Base-by-base conservation (phyloP, 2,329 filamentous ascomycete genomes). In the Cytospora leucostoma region DNA sequence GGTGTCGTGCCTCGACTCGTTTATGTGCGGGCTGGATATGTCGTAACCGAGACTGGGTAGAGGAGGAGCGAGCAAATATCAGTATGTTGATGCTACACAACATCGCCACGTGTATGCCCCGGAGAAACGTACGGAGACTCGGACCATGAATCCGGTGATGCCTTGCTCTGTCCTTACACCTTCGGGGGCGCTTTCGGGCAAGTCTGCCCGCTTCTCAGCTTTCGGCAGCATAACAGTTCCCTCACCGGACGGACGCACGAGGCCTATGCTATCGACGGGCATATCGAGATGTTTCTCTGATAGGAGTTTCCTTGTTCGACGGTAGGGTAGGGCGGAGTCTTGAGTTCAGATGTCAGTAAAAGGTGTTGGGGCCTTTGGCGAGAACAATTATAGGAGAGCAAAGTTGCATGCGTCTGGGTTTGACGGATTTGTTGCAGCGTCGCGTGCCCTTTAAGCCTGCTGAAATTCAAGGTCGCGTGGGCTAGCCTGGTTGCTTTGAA, bases 31-130 rank as follows among this genome's bases (percentile, higher is more conserved):
- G 2, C 1, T 13, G 15, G 38, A 55, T 10, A 51, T 37, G 49
- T n/a, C 58, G 53, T 37, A 61, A 32, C 11, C 58, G 58, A 40
- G 15, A 21, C 58, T 61, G n/a, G 35, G 6, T 10, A 6, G 35
- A 7, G 8, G 35, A 7, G 7, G 52, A 38, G 49, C 5, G 3
- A 32, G 11, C 35, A 19, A 52, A 34, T 19, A 21, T 61, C 37
- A 61, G 38, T 35, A 6, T 15, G n/a, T 15, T 10, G 7, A 7
- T 10, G 7, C 1, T 17, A 2, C n/a, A 44, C 17, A n/a, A 21
- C 10, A 32, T 6, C 13, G 34, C n/a, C 37, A 37, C 13, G 19
- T 33, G 19, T 3, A 32, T 27, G 2, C n/a, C 13, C 7, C 19
- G 27, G 8, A 51, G 33, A 34, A 33, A 49, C 58, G 37, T 47